Conservation (phyloP, 805 yeast genomes). For the Ogataea trehaloabstinens region DNA sequence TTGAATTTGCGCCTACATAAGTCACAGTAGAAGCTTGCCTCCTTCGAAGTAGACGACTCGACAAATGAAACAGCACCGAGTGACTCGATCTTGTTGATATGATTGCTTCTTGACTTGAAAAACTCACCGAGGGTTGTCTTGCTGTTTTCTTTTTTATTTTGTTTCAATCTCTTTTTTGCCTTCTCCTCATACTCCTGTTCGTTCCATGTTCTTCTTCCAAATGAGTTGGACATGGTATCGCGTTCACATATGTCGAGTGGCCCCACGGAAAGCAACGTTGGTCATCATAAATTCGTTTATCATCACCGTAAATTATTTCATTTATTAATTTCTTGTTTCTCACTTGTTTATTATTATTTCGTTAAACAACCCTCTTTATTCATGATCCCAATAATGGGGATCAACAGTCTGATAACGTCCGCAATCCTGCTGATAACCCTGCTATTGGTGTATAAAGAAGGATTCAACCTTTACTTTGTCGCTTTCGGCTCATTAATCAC, state of each 20-base stretch:
- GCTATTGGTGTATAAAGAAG: background rate
- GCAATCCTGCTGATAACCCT: background rate
- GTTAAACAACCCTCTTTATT: no score
- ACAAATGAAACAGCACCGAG: constrained; percentile 25
- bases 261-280: no score
- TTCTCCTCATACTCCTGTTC: constrained; percentile 57
- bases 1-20: constrained; percentile 76
- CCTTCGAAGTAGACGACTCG: constrained; percentile 32
- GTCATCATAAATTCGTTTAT: no score
- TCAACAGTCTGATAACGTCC: no score
- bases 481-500: constrained; percentile 20
- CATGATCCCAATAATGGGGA: no score
- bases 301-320: no score
- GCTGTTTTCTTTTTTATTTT: constrained; percentile 13
- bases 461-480: constrained; percentile 2
- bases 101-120: constrained; percentile 20
- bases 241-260: no score
- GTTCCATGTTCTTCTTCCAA: constrained; percentile 74
- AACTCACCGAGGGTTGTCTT: constrained; percentile 19
- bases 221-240: no score
- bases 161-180: constrained; percentile 31
- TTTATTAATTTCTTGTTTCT: no score
- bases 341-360: no score
- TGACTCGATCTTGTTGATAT: constrained; percentile 24
- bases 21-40: constrained; percentile 85